Percentiles rank a stretch among this genome's conserved stretches.
These are phyloP conservation scores for Epichloe uncinata DNA, from an alignment of 2,329 filamentous ascomycete genomes.

Conservation along the genomic window DNA sequence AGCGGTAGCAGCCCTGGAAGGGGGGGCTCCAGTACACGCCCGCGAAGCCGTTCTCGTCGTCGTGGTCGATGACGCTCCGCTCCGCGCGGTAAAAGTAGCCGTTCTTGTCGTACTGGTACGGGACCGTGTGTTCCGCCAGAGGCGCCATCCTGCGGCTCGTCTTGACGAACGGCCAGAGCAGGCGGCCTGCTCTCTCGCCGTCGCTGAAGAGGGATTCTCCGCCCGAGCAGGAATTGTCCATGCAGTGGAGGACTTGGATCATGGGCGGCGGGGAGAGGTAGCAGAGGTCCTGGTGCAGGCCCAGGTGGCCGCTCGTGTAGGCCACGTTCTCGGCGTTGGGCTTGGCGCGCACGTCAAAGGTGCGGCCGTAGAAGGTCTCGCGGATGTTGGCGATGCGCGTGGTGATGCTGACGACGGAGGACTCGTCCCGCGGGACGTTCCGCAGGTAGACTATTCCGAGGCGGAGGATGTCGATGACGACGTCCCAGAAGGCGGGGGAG, in stretches of 20 bases:
- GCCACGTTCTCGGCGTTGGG: conserved; percentile 82
- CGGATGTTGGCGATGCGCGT: conserved; percentile 63
- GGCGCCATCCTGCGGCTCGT: conserved; percentile 4
- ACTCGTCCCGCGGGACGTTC: conserved; percentile 55
- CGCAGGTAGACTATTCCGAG: conserved; percentile 68
- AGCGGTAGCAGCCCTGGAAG: conserved; percentile 53
- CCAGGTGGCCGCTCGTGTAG: conserved; percentile 70
- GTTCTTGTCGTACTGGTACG: conserved; percentile 57
- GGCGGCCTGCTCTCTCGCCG: conserved; percentile 45
- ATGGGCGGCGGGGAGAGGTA: conserved; percentile 71
- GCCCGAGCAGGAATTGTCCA: conserved; percentile 65
- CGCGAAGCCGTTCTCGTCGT: conserved; percentile 9
- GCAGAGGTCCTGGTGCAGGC: conserved; percentile 86
- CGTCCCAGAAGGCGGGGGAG: conserved; percentile 39
- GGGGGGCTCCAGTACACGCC: conserved; percentile 60
- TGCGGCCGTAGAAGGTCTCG: conserved; percentile 81
- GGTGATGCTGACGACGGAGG: conserved; percentile 54
- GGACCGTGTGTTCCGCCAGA: conserved; percentile 25
- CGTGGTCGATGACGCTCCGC: conserved; percentile 38
- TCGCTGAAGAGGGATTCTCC: conserved; percentile 84
- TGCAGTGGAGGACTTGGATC: conserved; percentile 79
- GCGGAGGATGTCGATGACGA: conserved; percentile 46
- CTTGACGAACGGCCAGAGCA: conserved; percentile 16
- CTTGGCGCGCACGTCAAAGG: conserved; percentile 79
- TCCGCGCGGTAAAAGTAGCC: conserved; percentile 47